Evolutionary conservation across 345 rosid species (phyloP).

Genomic region (Gossypium anomalum): DNA sequence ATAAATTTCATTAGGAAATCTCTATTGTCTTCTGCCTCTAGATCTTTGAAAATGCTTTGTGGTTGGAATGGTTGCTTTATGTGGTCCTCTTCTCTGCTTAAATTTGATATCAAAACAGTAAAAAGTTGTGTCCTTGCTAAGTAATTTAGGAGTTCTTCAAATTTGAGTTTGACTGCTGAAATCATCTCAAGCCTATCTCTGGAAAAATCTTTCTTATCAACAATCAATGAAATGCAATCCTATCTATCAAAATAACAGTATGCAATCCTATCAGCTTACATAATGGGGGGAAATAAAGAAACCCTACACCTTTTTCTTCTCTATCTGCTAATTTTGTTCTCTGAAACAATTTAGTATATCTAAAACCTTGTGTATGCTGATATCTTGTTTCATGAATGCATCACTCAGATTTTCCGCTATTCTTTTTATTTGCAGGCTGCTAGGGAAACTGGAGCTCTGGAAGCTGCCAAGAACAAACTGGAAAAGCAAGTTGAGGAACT

Average conservation of each 20-base stretch:
- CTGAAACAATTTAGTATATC: not conserved
- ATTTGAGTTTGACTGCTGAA: slow-evolving; percentile 10
- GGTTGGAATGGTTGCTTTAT: not conserved
- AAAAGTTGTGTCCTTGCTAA: not conserved
- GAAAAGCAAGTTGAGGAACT: slow-evolving; percentile 99
- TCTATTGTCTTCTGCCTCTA: not conserved
- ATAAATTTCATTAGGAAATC: not conserved
- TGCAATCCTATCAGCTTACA: not conserved
- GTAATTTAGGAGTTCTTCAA: not conserved
- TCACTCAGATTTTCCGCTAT: slow-evolving; percentile 8
- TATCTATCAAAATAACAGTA: not conserved
- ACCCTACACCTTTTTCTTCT: not conserved
- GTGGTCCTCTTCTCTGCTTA: not conserved
- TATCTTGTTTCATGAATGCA: slow-evolving; percentile 3
- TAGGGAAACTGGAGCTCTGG: slow-evolving; percentile 97
- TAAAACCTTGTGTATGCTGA: not conserved
- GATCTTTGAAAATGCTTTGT: not conserved
- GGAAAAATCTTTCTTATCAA: not conserved
- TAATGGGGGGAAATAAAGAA: not conserved
- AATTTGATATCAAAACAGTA: not conserved
- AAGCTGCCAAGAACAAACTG: slow-evolving; percentile 95
- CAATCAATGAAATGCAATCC: not conserved
- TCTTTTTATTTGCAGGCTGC: slow-evolving; percentile 67
- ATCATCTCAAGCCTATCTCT: not conserved
- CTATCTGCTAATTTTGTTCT: slow-evolving; percentile 8